Percentiles rank a stretch among this genome's conserved stretches.
Conservation (phyloP, 1,284 basidiomycete genomes). For the Irpex sp. region DNA sequence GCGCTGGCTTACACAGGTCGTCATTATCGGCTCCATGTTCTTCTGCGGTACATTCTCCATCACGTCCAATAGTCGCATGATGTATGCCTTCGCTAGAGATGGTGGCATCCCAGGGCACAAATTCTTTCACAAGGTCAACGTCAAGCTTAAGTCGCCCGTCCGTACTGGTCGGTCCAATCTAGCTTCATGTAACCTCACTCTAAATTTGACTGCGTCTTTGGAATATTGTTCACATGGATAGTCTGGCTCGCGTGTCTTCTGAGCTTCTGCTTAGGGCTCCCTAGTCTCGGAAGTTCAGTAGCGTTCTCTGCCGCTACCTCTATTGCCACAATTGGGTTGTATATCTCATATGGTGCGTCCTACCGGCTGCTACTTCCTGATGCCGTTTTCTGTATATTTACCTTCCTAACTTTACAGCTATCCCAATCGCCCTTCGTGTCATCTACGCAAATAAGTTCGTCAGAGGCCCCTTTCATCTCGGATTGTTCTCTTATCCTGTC, state of each 20-base stretch:
- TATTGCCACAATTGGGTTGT: slow-evolving; percentile 76
- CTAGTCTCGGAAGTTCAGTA: slow-evolving; percentile 66
- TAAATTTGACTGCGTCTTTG: no score
- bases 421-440: slow-evolving; percentile 66
- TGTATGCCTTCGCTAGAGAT: slow-evolving; percentile 73
- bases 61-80: slow-evolving; percentile 77
- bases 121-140: slow-evolving; percentile 65
- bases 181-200: not conserved
- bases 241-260: slow-evolving; percentile 77
- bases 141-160: slow-evolving; percentile 56
- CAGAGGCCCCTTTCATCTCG: slow-evolving; percentile 71
- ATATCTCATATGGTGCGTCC: slow-evolving; percentile 61
- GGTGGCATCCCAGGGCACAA: slow-evolving; percentile 62
- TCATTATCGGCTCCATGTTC: slow-evolving; percentile 69
- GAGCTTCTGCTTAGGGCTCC: slow-evolving; percentile 71
- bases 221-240: slow-evolving; percentile 17
- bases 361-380: not conserved
- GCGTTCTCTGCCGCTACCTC: slow-evolving; percentile 74
- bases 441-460: slow-evolving; percentile 56
- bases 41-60: slow-evolving; percentile 75
- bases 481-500: slow-evolving; percentile 55
- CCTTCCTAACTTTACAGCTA: slow-evolving; percentile 33
- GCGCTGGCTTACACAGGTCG: slow-evolving; percentile 34
- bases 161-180: slow-evolving; percentile 48
- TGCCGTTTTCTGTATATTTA: not conserved